Evolutionary conservation across 371 early-diverging fungal species (phyloP).

Genomic region (Aphelidium insulamus): DNA sequence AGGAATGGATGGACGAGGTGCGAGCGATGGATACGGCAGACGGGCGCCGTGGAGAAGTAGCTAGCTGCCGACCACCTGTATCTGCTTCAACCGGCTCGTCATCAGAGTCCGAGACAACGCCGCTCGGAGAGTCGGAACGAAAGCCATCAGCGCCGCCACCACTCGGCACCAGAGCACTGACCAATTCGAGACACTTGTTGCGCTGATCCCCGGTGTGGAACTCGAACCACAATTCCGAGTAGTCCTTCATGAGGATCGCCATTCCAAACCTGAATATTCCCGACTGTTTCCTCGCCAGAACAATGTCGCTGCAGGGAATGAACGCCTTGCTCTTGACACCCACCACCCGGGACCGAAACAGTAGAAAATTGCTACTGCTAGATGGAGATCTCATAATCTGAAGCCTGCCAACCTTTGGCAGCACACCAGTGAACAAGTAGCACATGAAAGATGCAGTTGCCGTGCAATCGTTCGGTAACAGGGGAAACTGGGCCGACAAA

Average conservation of each 20-base stretch:
- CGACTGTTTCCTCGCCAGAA: conserved; percentile 8
- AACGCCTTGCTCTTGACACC: conserved; percentile 3
- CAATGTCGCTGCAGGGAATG: conserved; percentile 17
- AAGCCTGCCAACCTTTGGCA: not conserved
- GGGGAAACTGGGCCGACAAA: too few species aligned
- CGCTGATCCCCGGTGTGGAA: conserved; percentile 14
- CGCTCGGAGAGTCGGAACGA: conserved; percentile 5
- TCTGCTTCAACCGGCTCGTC: conserved; percentile 6
- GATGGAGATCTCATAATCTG: not conserved
- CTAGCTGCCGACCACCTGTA: conserved; percentile 7
- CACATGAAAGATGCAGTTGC: too few species aligned
- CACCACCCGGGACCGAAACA: too few species aligned
- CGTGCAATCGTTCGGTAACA: too few species aligned
- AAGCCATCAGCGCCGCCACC: conserved; percentile 1
- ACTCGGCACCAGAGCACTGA: not conserved
- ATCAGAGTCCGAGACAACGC: conserved; percentile 1
- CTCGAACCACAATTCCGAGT: conserved; percentile 22
- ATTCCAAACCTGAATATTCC: conserved; percentile 17
- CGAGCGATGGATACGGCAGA: too few species aligned
- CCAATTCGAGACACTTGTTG: conserved; percentile 6
- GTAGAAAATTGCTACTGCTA: not conserved
- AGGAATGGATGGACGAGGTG: conserved; percentile 5
- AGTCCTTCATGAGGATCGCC: conserved; percentile 11
- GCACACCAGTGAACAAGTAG: too few species aligned
- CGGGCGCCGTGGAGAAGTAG: conserved; percentile 5